These are phyloP conservation scores for Kitagawia praeruptora DNA, from an alignment of 129 eudicot species.

Conservation along the genomic window DNA sequence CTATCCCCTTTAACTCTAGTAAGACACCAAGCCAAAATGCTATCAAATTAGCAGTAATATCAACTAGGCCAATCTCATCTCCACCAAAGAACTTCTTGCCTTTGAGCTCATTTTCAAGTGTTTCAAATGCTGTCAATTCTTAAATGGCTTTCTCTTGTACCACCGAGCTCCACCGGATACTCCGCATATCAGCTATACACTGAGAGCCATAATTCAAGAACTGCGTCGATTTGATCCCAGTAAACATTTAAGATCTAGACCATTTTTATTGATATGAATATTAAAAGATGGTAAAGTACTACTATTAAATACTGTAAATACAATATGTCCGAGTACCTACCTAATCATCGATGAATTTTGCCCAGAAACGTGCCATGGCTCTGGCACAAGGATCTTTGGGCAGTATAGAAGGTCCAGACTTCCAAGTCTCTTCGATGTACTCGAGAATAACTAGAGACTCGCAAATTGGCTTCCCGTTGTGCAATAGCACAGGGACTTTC, in stretches of 20 bases:
- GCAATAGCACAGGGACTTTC: slow-evolving; percentile 35
- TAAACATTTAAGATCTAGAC: background rate
- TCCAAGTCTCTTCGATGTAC: slow-evolving; percentile 37
- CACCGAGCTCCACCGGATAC: background rate
- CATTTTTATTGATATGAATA: too few relatives aligned
- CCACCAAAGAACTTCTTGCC: too few relatives aligned
- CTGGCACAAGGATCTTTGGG: slow-evolving; percentile 31
- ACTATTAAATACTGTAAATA: too few relatives aligned
- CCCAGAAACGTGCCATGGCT: slow-evolving; percentile 51
- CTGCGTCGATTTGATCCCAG: background rate
- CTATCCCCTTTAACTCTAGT: too few relatives aligned
- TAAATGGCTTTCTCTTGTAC: slow-evolving; percentile 17
- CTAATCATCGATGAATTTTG: slow-evolving; percentile 39
- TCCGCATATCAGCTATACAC: slow-evolving; percentile 22
- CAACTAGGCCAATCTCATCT: too few relatives aligned
- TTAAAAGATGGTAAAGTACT: background rate
- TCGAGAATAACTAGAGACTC: slow-evolving; percentile 41
- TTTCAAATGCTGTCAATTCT: slow-evolving; percentile 14
- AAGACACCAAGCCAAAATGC: too few relatives aligned
- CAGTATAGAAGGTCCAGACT: slow-evolving; percentile 18
- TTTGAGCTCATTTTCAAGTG: too few relatives aligned
- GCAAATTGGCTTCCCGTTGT: slow-evolving; percentile 23
- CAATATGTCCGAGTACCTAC: slow-evolving; percentile 11
- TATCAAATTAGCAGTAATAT: too few relatives aligned
- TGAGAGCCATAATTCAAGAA: background rate